These are phyloP conservation scores for Torrubiellomyces zombiae DNA, from an alignment of 2,329 filamentous ascomycete genomes.

Conservation along the genomic window DNA sequence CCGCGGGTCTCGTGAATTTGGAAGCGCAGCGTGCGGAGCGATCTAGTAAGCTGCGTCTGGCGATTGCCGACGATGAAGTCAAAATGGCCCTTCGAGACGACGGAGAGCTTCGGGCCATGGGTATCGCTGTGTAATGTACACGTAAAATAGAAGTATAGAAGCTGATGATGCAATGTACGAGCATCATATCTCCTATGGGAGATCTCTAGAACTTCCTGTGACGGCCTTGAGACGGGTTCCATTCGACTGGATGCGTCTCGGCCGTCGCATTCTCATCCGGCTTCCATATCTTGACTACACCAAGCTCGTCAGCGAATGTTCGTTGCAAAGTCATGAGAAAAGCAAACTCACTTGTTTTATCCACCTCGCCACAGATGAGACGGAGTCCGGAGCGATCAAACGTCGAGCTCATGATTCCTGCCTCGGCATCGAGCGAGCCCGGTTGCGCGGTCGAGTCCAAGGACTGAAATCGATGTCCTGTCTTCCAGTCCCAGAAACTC, in stretches of 20 bases:
- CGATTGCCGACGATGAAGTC: constrained; percentile 82
- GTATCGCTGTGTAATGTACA: constrained; percentile 30
- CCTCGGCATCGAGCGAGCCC: constrained; percentile 82
- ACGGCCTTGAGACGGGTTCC: constrained; percentile 67
- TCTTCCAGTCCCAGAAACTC: constrained; percentile 98
- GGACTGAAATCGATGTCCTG: constrained; percentile 78
- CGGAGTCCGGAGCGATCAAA: constrained; percentile 82
- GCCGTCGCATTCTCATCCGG: constrained; percentile 80
- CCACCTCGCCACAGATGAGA: constrained; percentile 84
- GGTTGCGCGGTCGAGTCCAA: constrained; percentile 87
- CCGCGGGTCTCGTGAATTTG: constrained; percentile 73
- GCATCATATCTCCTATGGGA: neutral
- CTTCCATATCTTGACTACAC: constrained; percentile 81
- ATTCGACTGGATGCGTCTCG: constrained; percentile 81
- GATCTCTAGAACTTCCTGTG: constrained; percentile 51
- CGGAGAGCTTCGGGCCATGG: constrained; percentile 66
- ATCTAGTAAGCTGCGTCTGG: constrained; percentile 71
- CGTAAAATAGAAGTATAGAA: neutral
- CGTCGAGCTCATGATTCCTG: constrained; percentile 84
- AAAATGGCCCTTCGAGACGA: constrained; percentile 79
- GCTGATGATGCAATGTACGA: neutral
- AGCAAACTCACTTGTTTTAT: constrained; percentile 67
- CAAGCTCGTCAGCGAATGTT: constrained; percentile 9
- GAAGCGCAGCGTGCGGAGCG: constrained; percentile 70
- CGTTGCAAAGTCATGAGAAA: neutral